These are phyloP conservation scores for Tricholoma terreum DNA, from an alignment of 768 basidiomycete species.

Conservation along the genomic window DNA sequence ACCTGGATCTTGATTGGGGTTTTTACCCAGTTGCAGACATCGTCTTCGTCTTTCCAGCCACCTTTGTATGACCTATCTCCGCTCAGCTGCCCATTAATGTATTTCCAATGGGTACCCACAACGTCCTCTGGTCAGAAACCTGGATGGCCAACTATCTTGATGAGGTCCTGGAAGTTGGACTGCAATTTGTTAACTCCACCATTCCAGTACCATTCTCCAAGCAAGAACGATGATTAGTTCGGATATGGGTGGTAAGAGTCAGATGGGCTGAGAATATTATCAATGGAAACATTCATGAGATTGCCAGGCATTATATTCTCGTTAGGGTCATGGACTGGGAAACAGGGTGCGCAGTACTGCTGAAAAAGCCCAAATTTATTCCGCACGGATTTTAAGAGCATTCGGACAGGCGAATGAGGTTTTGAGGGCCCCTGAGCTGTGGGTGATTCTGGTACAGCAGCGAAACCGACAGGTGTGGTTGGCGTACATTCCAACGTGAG, in stretches of 20 bases:
- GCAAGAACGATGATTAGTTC: conserved; percentile 8
- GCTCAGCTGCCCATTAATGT: conserved; percentile 7
- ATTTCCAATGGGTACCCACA: conserved; percentile 9
- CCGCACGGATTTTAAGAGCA: neutral
- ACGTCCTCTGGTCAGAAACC: no score
- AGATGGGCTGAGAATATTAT: neutral
- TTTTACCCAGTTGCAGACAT: conserved; percentile 15
- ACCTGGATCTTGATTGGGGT: conserved; percentile 5
- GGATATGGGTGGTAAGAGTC: conserved; percentile 4
- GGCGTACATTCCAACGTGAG: neutral
- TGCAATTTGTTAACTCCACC: conserved; percentile 1
- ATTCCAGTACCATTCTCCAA: no score
- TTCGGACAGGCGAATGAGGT: neutral
- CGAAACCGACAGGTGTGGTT: neutral
- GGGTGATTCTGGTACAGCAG: neutral
- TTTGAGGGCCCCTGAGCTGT: neutral
- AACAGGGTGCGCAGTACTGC: neutral
- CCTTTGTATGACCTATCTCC: neutral
- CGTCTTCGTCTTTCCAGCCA: neutral
- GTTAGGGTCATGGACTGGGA: neutral
- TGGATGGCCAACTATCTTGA: no score
- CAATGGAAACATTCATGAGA: neutral
- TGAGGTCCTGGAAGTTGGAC: conserved; percentile 4
- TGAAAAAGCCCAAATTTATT: neutral
- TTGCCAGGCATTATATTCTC: neutral